Percentiles rank a stretch among this genome's conserved stretches.
phyloP scores from a whole-genome alignment of 768 basidiomycete species.

The Gloeostereum incarnatum region DNA sequence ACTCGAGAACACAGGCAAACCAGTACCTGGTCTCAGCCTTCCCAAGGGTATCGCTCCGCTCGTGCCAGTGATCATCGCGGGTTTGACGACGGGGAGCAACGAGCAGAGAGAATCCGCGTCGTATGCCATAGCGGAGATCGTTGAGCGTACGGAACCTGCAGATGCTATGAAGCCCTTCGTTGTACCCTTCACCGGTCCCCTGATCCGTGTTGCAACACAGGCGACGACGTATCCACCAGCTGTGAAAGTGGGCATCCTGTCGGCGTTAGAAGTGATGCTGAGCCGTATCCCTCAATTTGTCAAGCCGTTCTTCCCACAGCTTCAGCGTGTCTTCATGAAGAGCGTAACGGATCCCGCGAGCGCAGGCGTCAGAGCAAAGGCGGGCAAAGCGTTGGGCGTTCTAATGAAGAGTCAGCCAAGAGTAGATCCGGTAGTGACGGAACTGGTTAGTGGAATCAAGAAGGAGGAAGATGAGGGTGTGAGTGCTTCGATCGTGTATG shows the following conservation, averaged over 20 bases:
- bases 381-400: slow-evolving; percentile 77
- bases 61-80: slow-evolving; percentile 84
- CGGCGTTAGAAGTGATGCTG: slow-evolving; percentile 78
- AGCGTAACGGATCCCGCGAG: slow-evolving; percentile 77
- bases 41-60: slow-evolving; percentile 77
- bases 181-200: slow-evolving; percentile 90
- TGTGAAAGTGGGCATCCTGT: slow-evolving; percentile 87
- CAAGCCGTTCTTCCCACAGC: slow-evolving; percentile 96
- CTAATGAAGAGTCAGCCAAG: slow-evolving; percentile 88
- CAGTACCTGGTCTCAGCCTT: slow-evolving; percentile 83
- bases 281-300: slow-evolving; percentile 82
- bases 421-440: slow-evolving; percentile 91
- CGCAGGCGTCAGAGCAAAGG: slow-evolving; percentile 68
- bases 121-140: slow-evolving; percentile 92
- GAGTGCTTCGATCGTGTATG: slow-evolving; percentile 64
- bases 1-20: slow-evolving; percentile 77
- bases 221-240: slow-evolving; percentile 84
- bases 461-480: slow-evolving; percentile 58
- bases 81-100: slow-evolving; percentile 89
- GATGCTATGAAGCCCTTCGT: slow-evolving; percentile 89
- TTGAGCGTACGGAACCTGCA: slow-evolving; percentile 67
- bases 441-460: slow-evolving; percentile 57
- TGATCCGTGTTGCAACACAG: slow-evolving; percentile 91
- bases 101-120: slow-evolving; percentile 95
- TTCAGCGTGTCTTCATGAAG: slow-evolving; percentile 95